phyloP scores from a whole-genome alignment of 2,329 filamentous ascomycete species.

The Saccharata proteae region DNA sequence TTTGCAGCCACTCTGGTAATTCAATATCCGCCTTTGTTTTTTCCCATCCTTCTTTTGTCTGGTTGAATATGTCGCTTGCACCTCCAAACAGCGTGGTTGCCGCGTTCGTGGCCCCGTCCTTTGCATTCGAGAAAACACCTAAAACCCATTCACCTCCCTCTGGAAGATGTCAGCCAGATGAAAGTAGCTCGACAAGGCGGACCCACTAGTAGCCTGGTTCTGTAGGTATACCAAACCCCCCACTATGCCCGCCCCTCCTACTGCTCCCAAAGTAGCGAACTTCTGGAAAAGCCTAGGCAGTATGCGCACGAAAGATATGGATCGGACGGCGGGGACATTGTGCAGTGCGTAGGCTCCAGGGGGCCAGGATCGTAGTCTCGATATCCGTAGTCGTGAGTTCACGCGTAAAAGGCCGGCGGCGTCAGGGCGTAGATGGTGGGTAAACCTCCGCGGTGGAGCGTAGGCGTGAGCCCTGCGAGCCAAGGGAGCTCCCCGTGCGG shows the following conservation, averaged over 20 bases:
- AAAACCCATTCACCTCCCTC: constrained; percentile 67
- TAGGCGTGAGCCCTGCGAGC: constrained; percentile 39
- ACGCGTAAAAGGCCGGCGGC: constrained; percentile 58
- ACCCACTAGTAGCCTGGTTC: constrained; percentile 57
- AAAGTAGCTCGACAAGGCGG: background rate
- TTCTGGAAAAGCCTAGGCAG: constrained; percentile 86
- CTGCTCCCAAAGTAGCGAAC: constrained; percentile 73
- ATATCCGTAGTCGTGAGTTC: constrained; percentile 29
- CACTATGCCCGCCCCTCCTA: constrained; percentile 81
- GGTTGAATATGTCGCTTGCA: constrained; percentile 62
- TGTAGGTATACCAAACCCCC: constrained; percentile 85
- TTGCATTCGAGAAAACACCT: constrained; percentile 63
- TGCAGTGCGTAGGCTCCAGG: constrained; percentile 68
- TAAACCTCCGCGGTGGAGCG: constrained; percentile 42
- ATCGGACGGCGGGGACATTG: constrained; percentile 55
- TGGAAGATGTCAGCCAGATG: constrained; percentile 30
- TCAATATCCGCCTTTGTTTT: constrained; percentile 71
- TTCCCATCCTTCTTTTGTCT: constrained; percentile 70
- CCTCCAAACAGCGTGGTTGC: constrained; percentile 60
- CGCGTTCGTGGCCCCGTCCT: constrained; percentile 55
- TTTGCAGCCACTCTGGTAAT: constrained; percentile 64
- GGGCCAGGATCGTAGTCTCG: constrained; percentile 46
- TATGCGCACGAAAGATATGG: constrained; percentile 53
- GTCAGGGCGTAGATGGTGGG: constrained; percentile 44
- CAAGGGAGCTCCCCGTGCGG: constrained; percentile 57